These are phyloP conservation scores for Dendrobium officinale DNA, from an alignment of 106 monocot species.

Conservation along the genomic window DNA sequence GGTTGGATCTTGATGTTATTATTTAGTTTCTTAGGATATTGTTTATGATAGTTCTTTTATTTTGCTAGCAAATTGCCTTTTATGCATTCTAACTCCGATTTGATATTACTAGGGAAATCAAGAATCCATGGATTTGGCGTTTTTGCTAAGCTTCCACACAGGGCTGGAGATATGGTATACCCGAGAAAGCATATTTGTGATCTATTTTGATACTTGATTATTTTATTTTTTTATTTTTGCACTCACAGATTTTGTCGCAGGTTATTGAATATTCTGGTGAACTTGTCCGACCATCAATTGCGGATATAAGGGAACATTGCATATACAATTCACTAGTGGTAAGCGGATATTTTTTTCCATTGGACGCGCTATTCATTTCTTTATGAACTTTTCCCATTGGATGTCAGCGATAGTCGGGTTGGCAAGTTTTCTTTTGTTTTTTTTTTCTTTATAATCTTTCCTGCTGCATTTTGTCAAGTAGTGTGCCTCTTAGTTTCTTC, in stretches of 20 bases:
- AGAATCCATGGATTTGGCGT: slow-evolving; percentile 99
- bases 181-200: slow-evolving; percentile 1
- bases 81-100: neutral
- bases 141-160: slow-evolving; percentile 84
- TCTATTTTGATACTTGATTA: slow-evolving; percentile 9
- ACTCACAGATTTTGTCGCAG: slow-evolving; percentile 20
- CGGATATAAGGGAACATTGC: slow-evolving; percentile 83
- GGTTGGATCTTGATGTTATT: neutral
- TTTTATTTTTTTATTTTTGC: neutral
- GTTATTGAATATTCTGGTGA: slow-evolving; percentile 96
- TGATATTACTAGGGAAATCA: slow-evolving; percentile 62
- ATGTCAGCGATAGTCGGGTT: neutral
- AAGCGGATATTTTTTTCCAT: slow-evolving; percentile 11
- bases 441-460: neutral
- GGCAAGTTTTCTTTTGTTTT: neutral
- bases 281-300: slow-evolving; percentile 83
- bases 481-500: neutral
- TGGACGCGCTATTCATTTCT: neutral
- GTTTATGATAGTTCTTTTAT: neutral
- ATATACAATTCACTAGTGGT: slow-evolving; percentile 96
- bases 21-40: neutral
- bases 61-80: neutral
- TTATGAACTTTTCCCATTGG: neutral
- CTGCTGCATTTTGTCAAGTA: neutral
- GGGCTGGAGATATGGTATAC: slow-evolving; percentile 98